Conservation (phyloP, 805 yeast species). For the Clavispora asparagi region DNA sequence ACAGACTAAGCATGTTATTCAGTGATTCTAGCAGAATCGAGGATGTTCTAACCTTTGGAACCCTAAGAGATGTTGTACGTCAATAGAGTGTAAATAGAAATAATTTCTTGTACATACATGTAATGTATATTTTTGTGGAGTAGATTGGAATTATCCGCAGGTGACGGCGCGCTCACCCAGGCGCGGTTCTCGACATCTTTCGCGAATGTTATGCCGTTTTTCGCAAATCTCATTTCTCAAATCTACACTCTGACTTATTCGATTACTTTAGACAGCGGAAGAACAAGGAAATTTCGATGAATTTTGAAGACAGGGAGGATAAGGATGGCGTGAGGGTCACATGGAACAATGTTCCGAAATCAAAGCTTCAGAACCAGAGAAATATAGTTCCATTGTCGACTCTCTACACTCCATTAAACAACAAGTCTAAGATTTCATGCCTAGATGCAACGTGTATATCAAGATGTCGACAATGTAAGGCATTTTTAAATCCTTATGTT, state of each 20-base stretch:
- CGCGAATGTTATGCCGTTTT: background rate
- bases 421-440: conserved; percentile 31
- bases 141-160: background rate
- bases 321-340: conserved; percentile 68
- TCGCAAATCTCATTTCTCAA: background rate
- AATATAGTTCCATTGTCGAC: conserved; percentile 53
- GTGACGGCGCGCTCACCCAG: background rate
- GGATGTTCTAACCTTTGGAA: conserved; percentile 71
- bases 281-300: conserved; percentile 19
- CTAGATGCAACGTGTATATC: conserved; percentile 38
- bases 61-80: conserved; percentile 59
- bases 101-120: conserved; percentile 1
- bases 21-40: conserved; percentile 64
- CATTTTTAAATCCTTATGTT: conserved; percentile 51
- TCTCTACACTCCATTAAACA: conserved; percentile 55
- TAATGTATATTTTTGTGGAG: conserved; percentile 1
- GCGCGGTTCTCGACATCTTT: background rate
- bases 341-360: conserved; percentile 61
- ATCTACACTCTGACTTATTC: background rate
- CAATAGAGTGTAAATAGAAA: conserved; percentile 33
- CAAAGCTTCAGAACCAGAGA: conserved; percentile 48
- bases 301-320: conserved; percentile 59
- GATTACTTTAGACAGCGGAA: background rate
- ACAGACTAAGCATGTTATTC: conserved; percentile 77
- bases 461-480: conserved; percentile 50